A percentile compares a stretch with the other conserved stretches of the same genome.
Conservation (phyloP, 2,329 filamentous ascomycete species). For the Botrytis paeoniae region DNA sequence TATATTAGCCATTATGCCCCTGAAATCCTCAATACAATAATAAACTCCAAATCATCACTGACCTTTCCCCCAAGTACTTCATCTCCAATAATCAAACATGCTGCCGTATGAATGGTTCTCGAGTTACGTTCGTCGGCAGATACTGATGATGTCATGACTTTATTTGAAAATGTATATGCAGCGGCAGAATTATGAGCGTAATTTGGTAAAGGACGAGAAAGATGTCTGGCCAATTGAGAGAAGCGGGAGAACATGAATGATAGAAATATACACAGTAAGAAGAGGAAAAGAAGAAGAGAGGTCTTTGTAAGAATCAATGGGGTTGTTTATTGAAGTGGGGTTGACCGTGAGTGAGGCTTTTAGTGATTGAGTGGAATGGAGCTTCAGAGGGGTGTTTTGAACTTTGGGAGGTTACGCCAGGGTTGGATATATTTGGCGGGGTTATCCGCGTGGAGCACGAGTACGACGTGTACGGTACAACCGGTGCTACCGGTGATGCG, state of each 20-base stretch:
- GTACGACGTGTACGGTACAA: neutral
- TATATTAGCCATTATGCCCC: conserved; percentile 34
- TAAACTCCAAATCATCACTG: conserved; percentile 31
- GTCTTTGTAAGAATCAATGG: neutral
- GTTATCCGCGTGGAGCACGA: neutral
- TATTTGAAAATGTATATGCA: conserved; percentile 21
- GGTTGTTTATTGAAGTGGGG: neutral
- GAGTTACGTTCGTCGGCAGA: conserved; percentile 55
- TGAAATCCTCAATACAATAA: neutral
- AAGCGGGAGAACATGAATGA: conserved; percentile 72
- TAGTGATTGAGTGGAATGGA: neutral
- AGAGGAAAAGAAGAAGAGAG: neutral
- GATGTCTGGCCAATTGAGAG: conserved; percentile 69
- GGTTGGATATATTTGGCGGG: neutral
- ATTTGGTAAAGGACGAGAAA: conserved; percentile 60
- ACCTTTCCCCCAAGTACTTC: conserved; percentile 95
- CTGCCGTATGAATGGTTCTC: conserved; percentile 80
- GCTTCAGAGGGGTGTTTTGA: neutral
- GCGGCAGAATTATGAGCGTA: conserved; percentile 46
- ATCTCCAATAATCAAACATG: conserved; percentile 93
- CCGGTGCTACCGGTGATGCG: neutral
- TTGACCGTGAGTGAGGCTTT: neutral
- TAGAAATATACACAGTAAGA: neutral
- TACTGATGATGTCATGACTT: conserved; percentile 47
- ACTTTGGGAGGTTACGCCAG: neutral